Evolutionary conservation across 352 stramenopile species (phyloP), one percentile per base, ranked within the genome.

Genomic region (Blastocystis sp.): DNA sequence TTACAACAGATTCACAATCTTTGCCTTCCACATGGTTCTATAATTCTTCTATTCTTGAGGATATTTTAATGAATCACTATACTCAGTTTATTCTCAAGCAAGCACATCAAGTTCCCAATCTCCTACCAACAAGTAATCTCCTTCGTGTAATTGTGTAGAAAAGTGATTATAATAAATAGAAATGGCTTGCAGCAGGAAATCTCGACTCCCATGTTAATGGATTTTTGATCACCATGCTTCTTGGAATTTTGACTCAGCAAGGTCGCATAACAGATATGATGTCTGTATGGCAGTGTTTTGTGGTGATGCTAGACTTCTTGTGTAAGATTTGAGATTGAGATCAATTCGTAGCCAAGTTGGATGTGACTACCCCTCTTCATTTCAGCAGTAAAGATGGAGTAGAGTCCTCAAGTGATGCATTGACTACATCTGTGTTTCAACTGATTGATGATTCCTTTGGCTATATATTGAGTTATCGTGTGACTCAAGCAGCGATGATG

Each of bases 1-100:
- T 64, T 2, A 13, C 60, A 11, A 40, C 42, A 7, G 35, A 42
- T 13, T 48, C 40, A 9, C 37, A 57, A 57, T 42, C 37, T 5
- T 24, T 27, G 5, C 35, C 33, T 60, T 33, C 37, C 22, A 64
- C 70, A 2, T 81, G 70, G 70, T 81, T 81, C 70, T 81, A 81
- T 54, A 81, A 81, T 24, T 81, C 5, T 19, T 37, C 42, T 6
- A 51, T 81, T 37, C 44, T 81, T 9, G 70, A 81, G 53, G 70
- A 81, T 54, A 33, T 81, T n/a, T 44, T 81, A 7, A 4, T 64
- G 13, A 40, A 60, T 42, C 70, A 81, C 24, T 81, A 81, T 27
- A 30, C 44, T n/a, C 22, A 27, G 19, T 81, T 60, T 11, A 60
- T 81, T 64, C 53, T 60, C 22, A 9, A n/a, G 3, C 35, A 42